Conservation (phyloP, 345 rosid genomes). For the Eucalyptus cloeziana region DNA sequence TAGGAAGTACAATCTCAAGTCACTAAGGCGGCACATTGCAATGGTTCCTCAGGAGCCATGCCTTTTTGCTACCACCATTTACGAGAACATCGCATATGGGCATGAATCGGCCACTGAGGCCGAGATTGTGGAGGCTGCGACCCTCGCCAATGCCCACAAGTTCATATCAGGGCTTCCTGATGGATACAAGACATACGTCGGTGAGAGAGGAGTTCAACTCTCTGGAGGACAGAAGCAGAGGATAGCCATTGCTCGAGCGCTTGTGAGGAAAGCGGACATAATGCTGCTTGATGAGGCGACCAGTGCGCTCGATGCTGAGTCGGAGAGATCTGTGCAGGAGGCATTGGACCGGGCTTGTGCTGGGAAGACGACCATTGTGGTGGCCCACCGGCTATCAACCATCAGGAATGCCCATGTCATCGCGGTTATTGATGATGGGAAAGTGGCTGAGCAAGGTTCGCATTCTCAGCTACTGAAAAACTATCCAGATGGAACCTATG, state of each 20-base stretch:
- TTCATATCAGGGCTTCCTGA: conserved; percentile 75
- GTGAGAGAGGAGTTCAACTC: conserved; percentile 88
- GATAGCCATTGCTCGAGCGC: conserved; percentile 74
- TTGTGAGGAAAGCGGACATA: conserved; percentile 74
- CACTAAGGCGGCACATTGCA: conserved; percentile 82
- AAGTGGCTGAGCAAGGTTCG: conserved; percentile 91
- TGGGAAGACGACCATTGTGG: conserved; percentile 84
- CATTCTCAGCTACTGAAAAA: conserved; percentile 79
- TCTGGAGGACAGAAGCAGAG: conserved; percentile 99
- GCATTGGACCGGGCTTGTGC: conserved; percentile 88
- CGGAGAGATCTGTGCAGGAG: conserved; percentile 91
- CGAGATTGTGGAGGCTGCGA: conserved; percentile 95
- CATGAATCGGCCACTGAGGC: conserved; percentile 72
- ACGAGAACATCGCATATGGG: conserved; percentile 91
- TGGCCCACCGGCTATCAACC: conserved; percentile 83
- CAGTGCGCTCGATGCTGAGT: conserved; percentile 88
- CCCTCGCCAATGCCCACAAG: conserved; percentile 80
- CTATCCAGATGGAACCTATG: conserved; percentile 74
- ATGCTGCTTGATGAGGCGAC: conserved; percentile 97
- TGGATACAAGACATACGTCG: conserved; percentile 76
- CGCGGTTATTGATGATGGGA: conserved; percentile 88
- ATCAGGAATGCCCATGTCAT: conserved; percentile 83
- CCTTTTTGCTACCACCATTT: conserved; percentile 72
- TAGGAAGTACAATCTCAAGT: conserved; percentile 86
- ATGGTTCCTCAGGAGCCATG: conserved; percentile 95